These are phyloP conservation scores for Saturnispora saitoi DNA, from an alignment of 805 yeast species.

Conservation along the genomic window DNA sequence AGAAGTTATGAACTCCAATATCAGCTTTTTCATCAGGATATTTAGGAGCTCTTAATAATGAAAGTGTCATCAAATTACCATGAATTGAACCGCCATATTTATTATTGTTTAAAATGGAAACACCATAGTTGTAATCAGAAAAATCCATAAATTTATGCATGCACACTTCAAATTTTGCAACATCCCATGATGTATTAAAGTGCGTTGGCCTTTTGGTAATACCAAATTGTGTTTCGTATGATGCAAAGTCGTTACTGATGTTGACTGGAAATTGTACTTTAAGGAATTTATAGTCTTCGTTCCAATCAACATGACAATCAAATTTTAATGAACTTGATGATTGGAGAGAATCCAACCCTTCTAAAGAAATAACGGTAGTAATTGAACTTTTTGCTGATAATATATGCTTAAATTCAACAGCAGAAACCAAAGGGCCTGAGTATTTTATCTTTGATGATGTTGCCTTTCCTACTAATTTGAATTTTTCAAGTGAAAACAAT, in stretches of 20 bases:
- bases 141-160: slow-evolving; percentile 91
- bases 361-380: slow-evolving; percentile 60
- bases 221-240: slow-evolving; percentile 93
- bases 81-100: slow-evolving; percentile 91
- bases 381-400: slow-evolving; percentile 52
- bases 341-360: slow-evolving; percentile 37
- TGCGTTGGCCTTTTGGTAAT: slow-evolving; percentile 88
- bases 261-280: slow-evolving; percentile 95
- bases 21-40: slow-evolving; percentile 94
- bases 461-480: slow-evolving; percentile 38
- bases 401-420: slow-evolving; percentile 53
- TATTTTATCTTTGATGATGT: slow-evolving; percentile 34
- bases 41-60: slow-evolving; percentile 83
- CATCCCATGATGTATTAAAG: slow-evolving; percentile 92
- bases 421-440: slow-evolving; percentile 50
- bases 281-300: slow-evolving; percentile 76
- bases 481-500: slow-evolving; percentile 71
- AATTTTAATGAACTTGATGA: slow-evolving; percentile 39
- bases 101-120: slow-evolving; percentile 69
- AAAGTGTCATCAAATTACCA: slow-evolving; percentile 84
- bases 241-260: slow-evolving; percentile 64
- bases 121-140: slow-evolving; percentile 82
- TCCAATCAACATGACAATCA: slow-evolving; percentile 69
- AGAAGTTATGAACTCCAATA: slow-evolving; percentile 79
- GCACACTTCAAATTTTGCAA: slow-evolving; percentile 92